Evolutionary conservation across 108 stramenopile species (phyloP).

Genomic region (Cyclotella sp.): DNA sequence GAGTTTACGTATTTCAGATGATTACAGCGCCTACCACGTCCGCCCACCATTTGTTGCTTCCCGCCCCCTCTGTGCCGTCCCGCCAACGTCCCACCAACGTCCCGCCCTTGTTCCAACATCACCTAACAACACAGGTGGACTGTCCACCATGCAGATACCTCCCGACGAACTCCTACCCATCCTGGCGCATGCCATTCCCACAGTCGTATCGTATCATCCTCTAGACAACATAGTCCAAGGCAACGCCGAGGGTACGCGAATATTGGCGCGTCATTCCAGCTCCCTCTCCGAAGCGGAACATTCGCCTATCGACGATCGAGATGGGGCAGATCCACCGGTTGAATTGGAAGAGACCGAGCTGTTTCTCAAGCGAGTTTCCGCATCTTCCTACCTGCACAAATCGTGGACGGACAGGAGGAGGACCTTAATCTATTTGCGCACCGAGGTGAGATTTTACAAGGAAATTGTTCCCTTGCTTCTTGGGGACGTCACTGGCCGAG

Average conservation of each 20-base stretch:
- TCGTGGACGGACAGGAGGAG: constrained; percentile 82
- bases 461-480: constrained; percentile 58
- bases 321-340: not conserved
- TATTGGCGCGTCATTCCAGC: constrained; percentile 39
- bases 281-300: constrained; percentile 13
- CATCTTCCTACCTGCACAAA: constrained; percentile 49
- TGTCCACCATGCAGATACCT: not conserved
- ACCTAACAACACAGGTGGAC: not conserved
- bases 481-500: constrained; percentile 24
- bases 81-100: not conserved
- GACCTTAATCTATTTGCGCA: constrained; percentile 71
- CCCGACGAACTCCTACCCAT: constrained; percentile 25
- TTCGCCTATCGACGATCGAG: not conserved
- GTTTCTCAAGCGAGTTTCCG: constrained; percentile 45
- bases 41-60: too few relatives aligned
- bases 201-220: constrained; percentile 21
- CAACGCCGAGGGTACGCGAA: constrained; percentile 46
- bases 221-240: constrained; percentile 30
- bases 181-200: constrained; percentile 18
- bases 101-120: not conserved
- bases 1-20: too few relatives aligned
- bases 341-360: constrained; percentile 33
- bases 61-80: too few relatives aligned
- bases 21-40: too few relatives aligned
- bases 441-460: constrained; percentile 81